Base-by-base conservation (phyloP, 805 yeast species). In the Hanseniaspora pseudoguilliermondii region DNA sequence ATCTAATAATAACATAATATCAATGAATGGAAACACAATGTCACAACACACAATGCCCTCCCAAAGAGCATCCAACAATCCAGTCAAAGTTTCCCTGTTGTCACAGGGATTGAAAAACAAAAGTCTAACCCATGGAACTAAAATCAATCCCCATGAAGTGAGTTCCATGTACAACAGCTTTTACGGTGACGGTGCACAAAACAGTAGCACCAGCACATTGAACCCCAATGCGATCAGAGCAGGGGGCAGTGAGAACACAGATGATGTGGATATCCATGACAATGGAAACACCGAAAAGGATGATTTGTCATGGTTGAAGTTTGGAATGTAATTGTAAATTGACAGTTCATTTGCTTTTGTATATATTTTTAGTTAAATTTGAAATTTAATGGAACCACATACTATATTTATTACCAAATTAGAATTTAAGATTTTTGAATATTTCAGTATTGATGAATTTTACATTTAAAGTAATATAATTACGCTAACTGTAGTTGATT, bases 301-400 rank as follows among this genome's bases (percentile, higher is more conserved):
- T 49, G 71, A 69, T 53, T 60, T 69, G 25, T 70, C 66, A 16
- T 69, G 72, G 70, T 58, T 69, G 23, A 69, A 67, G 55, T 67
- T 69, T 58, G 71, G 70, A 16, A 61, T 66, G 59, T 66, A 59
- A 61, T 35, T 42, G 23, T 3, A 40, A 35, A 11, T 25, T 21
- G 13, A 23, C 32, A 32, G 4, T 20, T 18, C 9, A 1, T 36
- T n/a, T 35, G 39, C 39, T 36, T 36, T 36, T 36, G 35, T 32
- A 32, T 32, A 32, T 32, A 32, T 1, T 32, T 32, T 32, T 10
- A 11, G 5, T 32, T 32, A 13, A 32, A 11, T 32, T 32, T 32
- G 13, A 32, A 32, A 32, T 32, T 10, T 32, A 11, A 32, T 32
- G 15, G 1, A 32, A 11, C 35, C 2, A 10, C 35, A 32, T 13